Evolutionary conservation across 306 rosid genomes (phyloP).

Genomic region (Herpetospermum pedunculosum): DNA sequence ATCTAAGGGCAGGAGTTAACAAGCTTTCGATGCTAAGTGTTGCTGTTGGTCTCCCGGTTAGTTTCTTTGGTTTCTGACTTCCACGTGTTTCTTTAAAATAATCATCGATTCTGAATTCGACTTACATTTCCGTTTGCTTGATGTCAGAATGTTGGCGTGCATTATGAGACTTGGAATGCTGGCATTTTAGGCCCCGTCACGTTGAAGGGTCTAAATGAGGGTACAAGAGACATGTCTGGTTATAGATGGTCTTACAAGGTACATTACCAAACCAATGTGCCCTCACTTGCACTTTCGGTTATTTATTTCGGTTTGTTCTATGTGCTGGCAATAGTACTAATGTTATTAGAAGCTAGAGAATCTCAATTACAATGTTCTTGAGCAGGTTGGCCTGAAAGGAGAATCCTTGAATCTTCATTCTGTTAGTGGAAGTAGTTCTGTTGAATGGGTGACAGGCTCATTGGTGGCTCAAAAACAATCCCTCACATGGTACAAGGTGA

Average conservation of each 20-base stretch:
- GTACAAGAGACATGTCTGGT: slow-evolving; percentile 71
- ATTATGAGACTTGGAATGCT: slow-evolving; percentile 84
- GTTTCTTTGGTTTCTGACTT: slow-evolving; percentile 20
- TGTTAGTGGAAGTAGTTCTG: slow-evolving; percentile 61
- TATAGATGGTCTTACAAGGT: slow-evolving; percentile 97
- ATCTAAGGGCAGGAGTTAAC: slow-evolving; percentile 60
- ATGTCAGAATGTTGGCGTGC: slow-evolving; percentile 69
- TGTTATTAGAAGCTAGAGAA: neutral
- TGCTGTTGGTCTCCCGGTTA: slow-evolving; percentile 82
- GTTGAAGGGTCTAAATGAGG: slow-evolving; percentile 65
- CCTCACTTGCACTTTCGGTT: neutral
- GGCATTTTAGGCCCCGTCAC: slow-evolving; percentile 90
- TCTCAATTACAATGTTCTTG: neutral
- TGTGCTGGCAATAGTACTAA: neutral
- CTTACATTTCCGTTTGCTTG: slow-evolving; percentile 1
- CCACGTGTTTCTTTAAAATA: neutral
- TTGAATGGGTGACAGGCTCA: slow-evolving; percentile 71
- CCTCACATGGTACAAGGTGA: slow-evolving; percentile 94
- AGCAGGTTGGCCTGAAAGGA: slow-evolving; percentile 77
- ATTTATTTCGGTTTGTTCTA: neutral
- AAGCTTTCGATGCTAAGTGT: slow-evolving; percentile 78
- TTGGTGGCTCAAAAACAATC: slow-evolving; percentile 51
- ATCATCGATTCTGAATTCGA: neutral
- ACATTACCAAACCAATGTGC: neutral
- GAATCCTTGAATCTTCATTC: slow-evolving; percentile 64